Percentiles rank a stretch among this genome's conserved stretches.
These are phyloP conservation scores for Lasiosphaeria miniovina DNA, from an alignment of 495 filamentous ascomycete species.

Conservation along the genomic window DNA sequence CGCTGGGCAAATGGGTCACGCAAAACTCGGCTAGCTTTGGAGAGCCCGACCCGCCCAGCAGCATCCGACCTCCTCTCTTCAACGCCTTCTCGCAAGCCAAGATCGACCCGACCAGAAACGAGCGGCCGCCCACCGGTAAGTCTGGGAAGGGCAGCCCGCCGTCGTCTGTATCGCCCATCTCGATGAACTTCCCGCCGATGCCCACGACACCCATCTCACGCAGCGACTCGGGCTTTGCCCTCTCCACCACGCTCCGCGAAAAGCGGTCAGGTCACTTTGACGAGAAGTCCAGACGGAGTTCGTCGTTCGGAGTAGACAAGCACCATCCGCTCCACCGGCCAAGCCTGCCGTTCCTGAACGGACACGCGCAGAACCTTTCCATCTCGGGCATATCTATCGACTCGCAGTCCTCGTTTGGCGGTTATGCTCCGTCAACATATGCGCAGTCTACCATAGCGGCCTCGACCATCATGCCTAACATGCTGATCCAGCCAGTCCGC, in stretches of 20 bases:
- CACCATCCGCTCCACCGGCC: conserved; percentile 69
- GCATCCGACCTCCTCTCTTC: conserved; percentile 57
- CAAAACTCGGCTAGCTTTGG: conserved; percentile 87
- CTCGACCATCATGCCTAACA: conserved; percentile 94
- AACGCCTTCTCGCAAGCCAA: conserved; percentile 86
- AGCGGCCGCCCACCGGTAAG: conserved; percentile 79
- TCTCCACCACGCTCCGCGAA: conserved; percentile 81
- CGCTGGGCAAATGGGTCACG: conserved; percentile 77
- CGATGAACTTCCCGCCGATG: conserved; percentile 70
- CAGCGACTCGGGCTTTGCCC: conserved; percentile 83
- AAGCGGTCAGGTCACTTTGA: conserved; percentile 97
- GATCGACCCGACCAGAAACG: conserved; percentile 58
- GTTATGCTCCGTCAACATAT: conserved; percentile 92
- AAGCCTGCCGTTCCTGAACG: conserved; percentile 76
- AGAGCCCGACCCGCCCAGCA: conserved; percentile 54
- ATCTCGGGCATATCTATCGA: conserved; percentile 80
- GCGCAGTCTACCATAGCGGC: conserved; percentile 95
- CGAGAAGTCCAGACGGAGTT: conserved; percentile 78
- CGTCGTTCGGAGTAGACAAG: conserved; percentile 80
- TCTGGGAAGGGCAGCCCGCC: conserved; percentile 75
- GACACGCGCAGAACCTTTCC: conserved; percentile 74
- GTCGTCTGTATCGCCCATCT: conserved; percentile 81
- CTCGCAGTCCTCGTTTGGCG: conserved; percentile 66
- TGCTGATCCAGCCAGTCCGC: conserved; percentile 76
- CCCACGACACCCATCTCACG: conserved; percentile 75